phyloP scores from a whole-genome alignment of 805 yeast genomes.

The Wickerhamomyces kurtzmanii region DNA sequence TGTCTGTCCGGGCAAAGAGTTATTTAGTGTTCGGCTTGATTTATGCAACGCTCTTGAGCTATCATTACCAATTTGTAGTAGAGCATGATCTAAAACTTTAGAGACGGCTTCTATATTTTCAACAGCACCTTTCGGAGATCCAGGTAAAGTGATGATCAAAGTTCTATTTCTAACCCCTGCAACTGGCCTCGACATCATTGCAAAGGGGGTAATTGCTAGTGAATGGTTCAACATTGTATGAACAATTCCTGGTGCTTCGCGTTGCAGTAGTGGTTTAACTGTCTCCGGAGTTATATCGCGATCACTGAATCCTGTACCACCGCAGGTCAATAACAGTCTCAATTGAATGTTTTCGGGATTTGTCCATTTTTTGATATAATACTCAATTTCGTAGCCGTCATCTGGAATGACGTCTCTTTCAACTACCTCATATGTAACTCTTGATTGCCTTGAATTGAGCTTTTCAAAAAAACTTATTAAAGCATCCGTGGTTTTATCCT shows the following conservation, averaged over 20 bases:
- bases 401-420: conserved; percentile 25
- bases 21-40: conserved; percentile 9
- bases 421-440: conserved; percentile 4
- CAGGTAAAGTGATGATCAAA: conserved; percentile 38
- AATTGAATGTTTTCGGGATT: conserved; percentile 6
- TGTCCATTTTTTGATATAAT: conserved; percentile 17
- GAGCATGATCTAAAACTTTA: conserved; percentile 31
- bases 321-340: conserved; percentile 33
- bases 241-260: conserved; percentile 38
- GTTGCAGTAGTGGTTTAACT: conserved; percentile 27
- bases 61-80: conserved; percentile 23
- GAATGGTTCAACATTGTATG: conserved; percentile 36
- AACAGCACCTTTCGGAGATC: conserved; percentile 37
- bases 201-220: conserved; percentile 33
- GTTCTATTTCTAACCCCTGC: conserved; percentile 32
- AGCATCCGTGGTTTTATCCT: conserved; percentile 23
- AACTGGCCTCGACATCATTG: conserved; percentile 38
- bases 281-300: conserved; percentile 44
- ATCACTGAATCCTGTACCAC: conserved; percentile 42
- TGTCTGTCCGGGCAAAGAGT: not conserved
- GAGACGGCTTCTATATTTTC: conserved; percentile 33
- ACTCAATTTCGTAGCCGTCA: conserved; percentile 20
- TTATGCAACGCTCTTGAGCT: conserved; percentile 31
- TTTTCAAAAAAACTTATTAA: conserved; percentile 10
- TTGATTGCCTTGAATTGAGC: conserved; percentile 2